phyloP scores from a whole-genome alignment of 441 rosid genomes.

The Kokia cookei region DNA sequence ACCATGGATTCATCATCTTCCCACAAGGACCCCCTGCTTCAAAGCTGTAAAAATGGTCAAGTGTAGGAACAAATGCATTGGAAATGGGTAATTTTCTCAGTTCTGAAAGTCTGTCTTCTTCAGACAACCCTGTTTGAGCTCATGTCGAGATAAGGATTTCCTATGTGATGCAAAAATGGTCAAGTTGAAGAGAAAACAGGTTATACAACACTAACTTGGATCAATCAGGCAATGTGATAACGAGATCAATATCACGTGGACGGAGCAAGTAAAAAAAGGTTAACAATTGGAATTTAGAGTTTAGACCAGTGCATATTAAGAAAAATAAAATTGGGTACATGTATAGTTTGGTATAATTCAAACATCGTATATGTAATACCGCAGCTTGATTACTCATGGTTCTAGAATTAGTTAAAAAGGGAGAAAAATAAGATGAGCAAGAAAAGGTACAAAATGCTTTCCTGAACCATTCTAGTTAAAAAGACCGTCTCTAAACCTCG shows the following conservation, averaged over 20 bases:
- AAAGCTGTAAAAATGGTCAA: constrained; percentile 18
- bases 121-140: neutral
- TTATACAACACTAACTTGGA: neutral
- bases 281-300: too few relatives aligned
- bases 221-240: too few relatives aligned
- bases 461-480: neutral
- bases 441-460: neutral
- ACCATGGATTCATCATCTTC: constrained; percentile 15
- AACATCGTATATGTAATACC: neutral
- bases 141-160: neutral
- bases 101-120: neutral
- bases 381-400: neutral
- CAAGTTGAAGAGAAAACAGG: neutral
- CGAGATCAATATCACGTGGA: too few relatives aligned
- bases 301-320: neutral
- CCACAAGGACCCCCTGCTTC: neutral
- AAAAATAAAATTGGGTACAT: neutral
- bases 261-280: too few relatives aligned
- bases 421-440: neutral
- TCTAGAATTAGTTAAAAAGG: neutral
- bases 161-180: neutral
- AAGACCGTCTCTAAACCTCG: neutral
- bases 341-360: neutral
- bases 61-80: neutral
- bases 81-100: neutral